Evolutionary conservation across 305 asterid species (phyloP), one percentile per base, ranked within the genome.

Genomic region (Euphrasia arctica): DNA sequence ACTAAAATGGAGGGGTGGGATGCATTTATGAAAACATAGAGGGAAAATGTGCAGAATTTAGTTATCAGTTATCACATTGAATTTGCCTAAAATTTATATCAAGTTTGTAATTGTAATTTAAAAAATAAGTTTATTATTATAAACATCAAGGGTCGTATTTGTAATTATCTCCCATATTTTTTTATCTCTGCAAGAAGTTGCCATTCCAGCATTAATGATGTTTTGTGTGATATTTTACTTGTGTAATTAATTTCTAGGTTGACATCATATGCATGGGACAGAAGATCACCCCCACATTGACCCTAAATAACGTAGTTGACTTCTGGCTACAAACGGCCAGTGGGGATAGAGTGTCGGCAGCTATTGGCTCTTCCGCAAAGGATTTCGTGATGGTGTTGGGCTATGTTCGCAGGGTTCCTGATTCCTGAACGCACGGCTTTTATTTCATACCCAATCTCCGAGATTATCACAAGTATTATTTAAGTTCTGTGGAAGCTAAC

Each of bases 301-400:
- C 82, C 4, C 62, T 89, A 67, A 66, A 80, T 41, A 72, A 79
- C 68, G 64, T 91, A 49, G 75, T 89, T 1, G 89, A 87, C 47
- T 59, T 78, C 11, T 89, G 98, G 98, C 83, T 82, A 64, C 76
- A 80, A 67, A 78, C 81, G 25, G 72, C 74, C 6, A 45, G 61
- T 15, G 15, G 73, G 4, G 85, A 83, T 27, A 78, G 69, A 75
- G 74, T 76, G 18, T 55, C 70, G 6, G 77, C 82, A 4, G 61
- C 69, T 3, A 75, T 85, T 4, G 96, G 98, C 56, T 72, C 85
- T 4, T 78, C 95, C 0, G 95, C 86, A 1, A 79, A 85, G 77
- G 95, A 91, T 3, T 87, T 82, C 15, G 81, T 89, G 65, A 89
- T 91, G 95, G 86, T 83, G 36, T 56, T 89, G 75, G 67, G 83